Evolutionary conservation across 108 stramenopile species (phyloP).

Genomic region (Cyclotella kingstonii): DNA sequence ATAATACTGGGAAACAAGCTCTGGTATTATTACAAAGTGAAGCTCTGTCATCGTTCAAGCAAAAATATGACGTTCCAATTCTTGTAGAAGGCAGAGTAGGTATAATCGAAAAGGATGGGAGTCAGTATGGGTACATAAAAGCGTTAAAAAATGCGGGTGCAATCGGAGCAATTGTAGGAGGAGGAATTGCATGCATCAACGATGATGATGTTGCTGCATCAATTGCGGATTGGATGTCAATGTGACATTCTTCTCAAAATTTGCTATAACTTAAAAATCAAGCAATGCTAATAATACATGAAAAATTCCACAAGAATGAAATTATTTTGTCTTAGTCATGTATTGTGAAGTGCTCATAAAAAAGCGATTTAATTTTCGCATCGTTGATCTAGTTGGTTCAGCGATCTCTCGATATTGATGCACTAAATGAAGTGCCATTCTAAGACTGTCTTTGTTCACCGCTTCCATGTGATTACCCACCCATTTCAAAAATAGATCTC

Average conservation of each 20-base stretch:
- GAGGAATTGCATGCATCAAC: conserved; percentile 48
- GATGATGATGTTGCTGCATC: conserved; percentile 28
- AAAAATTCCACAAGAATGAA: background rate
- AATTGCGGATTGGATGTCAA: conserved; percentile 14
- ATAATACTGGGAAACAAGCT: conserved; percentile 71
- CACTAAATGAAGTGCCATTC: conserved; percentile 59
- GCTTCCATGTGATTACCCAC: conserved; percentile 31
- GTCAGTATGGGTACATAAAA: conserved; percentile 41
- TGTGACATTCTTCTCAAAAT: background rate
- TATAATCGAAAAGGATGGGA: conserved; percentile 40
- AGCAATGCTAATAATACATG: background rate
- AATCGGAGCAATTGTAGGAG: conserved; percentile 66
- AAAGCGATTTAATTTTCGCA: conserved; percentile 78
- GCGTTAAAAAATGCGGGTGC: conserved; percentile 60
- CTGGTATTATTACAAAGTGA: conserved; percentile 63
- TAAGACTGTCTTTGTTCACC: conserved; percentile 55
- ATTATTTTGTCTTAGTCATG: background rate
- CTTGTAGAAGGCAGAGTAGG: conserved; percentile 80
- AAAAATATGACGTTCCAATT: conserved; percentile 60
- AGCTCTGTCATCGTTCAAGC: conserved; percentile 48
- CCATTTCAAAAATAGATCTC: conserved; percentile 50
- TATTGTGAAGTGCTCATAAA: conserved; percentile 59
- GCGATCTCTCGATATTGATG: conserved; percentile 62
- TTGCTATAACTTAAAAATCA: background rate
- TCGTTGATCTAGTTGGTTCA: conserved; percentile 63